These are phyloP conservation scores for Thermomyces lanuginosus DNA, from an alignment of 2,329 filamentous ascomycete genomes.

Conservation along the genomic window DNA sequence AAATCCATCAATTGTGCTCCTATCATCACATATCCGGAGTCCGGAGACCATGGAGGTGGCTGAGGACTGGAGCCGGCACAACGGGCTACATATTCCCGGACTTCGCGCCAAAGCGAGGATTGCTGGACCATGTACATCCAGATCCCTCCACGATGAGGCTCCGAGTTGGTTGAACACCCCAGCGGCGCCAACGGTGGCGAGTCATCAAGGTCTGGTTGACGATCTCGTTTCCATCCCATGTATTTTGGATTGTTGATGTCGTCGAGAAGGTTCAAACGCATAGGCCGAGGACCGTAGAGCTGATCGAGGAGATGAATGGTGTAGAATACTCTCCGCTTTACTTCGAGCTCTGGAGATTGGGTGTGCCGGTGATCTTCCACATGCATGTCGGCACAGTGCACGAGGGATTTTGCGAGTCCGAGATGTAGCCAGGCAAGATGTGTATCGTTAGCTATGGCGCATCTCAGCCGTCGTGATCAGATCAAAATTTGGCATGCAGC, in stretches of 20 bases:
- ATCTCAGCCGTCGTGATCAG: not conserved
- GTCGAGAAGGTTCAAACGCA: conserved; percentile 10
- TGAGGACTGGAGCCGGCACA: conserved; percentile 7
- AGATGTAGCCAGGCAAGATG: conserved; percentile 6
- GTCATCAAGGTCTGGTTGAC: conserved; percentile 3
- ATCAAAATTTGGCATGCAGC: not conserved
- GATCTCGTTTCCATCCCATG: conserved; percentile 7
- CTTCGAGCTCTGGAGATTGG: conserved; percentile 1
- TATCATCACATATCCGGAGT: conserved; percentile 11
- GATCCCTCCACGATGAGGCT: conserved; percentile 6
- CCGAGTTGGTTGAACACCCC: conserved; percentile 1
- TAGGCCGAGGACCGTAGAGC: conserved; percentile 7
- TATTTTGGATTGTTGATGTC: conserved; percentile 11
- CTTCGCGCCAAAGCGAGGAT: conserved; percentile 8
- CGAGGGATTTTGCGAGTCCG: conserved; percentile 5
- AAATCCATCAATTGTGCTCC: conserved; percentile 10
- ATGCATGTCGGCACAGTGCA: conserved; percentile 4
- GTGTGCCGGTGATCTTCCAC: conserved; percentile 1
- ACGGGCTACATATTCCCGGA: conserved; percentile 8
- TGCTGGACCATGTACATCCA: conserved; percentile 11
- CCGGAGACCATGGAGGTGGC: conserved; percentile 9
- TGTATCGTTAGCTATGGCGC: conserved; percentile 3
- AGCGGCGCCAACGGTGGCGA: conserved; percentile 7
- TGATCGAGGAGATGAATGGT: conserved; percentile 9
- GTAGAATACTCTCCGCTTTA: conserved; percentile 7